Conservation (phyloP, 768 basidiomycete species). For the Calvatia gigantea region DNA sequence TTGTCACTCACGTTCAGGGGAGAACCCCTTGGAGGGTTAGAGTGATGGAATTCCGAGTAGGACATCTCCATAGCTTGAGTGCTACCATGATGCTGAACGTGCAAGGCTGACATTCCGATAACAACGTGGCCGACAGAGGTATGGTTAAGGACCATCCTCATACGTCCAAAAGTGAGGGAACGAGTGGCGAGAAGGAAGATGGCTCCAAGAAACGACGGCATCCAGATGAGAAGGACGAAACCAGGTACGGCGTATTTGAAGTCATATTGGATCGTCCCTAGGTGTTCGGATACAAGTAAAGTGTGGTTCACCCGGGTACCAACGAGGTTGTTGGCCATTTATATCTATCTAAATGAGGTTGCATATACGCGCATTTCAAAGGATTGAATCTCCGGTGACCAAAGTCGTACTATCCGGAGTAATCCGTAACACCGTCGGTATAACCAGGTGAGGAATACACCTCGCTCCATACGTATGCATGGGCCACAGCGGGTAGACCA, state of each 20-base stretch:
- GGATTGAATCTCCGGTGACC: not conserved
- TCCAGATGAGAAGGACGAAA: not conserved
- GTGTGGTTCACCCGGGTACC: not conserved
- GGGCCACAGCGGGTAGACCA: not conserved
- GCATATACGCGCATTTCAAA: not conserved
- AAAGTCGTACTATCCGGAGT: slow-evolving; percentile 1
- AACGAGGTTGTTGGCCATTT: not conserved
- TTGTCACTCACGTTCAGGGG: too few species aligned
- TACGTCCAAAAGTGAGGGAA: not conserved
- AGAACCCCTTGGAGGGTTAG: too few species aligned
- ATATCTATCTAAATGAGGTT: slow-evolving; percentile 2
- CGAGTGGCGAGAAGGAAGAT: not conserved
- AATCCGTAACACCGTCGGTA: not conserved
- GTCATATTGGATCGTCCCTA: not conserved
- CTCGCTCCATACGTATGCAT: not conserved
- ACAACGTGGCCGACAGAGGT: not conserved
- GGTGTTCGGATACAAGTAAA: not conserved
- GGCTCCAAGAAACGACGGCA: not conserved
- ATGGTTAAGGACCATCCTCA: not conserved
- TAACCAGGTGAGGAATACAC: too few species aligned
- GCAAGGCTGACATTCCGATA: not conserved
- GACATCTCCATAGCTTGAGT: too few species aligned
- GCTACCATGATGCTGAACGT: not conserved
- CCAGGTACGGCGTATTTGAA: slow-evolving; percentile 3
- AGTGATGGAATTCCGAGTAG: too few species aligned